phyloP scores from a whole-genome alignment of 2,329 filamentous ascomycete genomes.

The Colletotrichum tanaceti region DNA sequence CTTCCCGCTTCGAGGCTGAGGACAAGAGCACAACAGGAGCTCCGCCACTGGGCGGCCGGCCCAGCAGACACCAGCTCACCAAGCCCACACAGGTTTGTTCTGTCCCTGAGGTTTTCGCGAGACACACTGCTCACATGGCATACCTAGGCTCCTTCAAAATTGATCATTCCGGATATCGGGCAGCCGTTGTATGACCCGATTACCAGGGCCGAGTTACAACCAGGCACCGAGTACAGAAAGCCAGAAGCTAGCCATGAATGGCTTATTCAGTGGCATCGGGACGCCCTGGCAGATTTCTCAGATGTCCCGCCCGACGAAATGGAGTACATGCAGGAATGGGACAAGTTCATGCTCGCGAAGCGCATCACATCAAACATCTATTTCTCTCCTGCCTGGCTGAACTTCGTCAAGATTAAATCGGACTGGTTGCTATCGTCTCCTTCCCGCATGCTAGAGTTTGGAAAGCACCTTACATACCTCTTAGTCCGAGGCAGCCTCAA shows the following conservation, averaged over 20 bases:
- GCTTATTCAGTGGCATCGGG: conserved; percentile 69
- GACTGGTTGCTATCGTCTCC: conserved; percentile 63
- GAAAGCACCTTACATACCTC: conserved; percentile 65
- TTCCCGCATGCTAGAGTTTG: conserved; percentile 64
- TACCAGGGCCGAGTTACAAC: conserved; percentile 63
- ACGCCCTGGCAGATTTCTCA: conserved; percentile 67
- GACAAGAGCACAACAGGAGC: conserved; percentile 19
- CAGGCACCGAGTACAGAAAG: conserved; percentile 58
- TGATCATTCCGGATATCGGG: conserved; percentile 61
- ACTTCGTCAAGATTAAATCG: conserved; percentile 63
- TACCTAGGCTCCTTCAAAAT: conserved; percentile 32
- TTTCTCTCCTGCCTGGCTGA: conserved; percentile 63
- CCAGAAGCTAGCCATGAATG: conserved; percentile 62
- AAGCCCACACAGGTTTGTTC: conserved; percentile 23
- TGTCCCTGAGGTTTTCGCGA: not conserved
- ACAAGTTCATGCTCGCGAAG: conserved; percentile 64
- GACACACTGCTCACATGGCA: conserved; percentile 9
- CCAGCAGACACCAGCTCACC: conserved; percentile 14
- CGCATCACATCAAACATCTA: conserved; percentile 64
- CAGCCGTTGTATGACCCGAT: conserved; percentile 68
- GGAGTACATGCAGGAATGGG: conserved; percentile 70
- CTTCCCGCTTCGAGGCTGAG: conserved; percentile 55
- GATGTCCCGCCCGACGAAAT: conserved; percentile 66
- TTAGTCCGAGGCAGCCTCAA: conserved; percentile 61
- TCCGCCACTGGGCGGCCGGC: conserved; percentile 22